Base-by-base conservation (phyloP, 768 basidiomycete genomes). In the Kwoniella dejecticola region DNA sequence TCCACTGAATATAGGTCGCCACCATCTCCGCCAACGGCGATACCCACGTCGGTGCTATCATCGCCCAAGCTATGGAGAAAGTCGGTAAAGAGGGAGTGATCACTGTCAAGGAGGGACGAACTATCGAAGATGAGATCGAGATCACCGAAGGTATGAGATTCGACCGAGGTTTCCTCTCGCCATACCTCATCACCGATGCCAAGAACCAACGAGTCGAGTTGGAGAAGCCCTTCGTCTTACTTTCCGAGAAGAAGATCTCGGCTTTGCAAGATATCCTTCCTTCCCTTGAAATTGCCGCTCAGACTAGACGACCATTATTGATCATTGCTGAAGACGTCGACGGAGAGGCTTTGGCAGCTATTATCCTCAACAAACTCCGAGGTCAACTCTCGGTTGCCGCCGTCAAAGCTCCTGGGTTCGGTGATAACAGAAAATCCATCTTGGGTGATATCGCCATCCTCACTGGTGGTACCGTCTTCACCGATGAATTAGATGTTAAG, bases 111-210 rank as follows among this genome's bases (percentile, higher is more conserved):
- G 95, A 99, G 80, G 95, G 95, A 44, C 87, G 89, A 71, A 98
- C 95, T 4, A 96, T 94, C 67, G 93, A 97, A 72, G 95, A 99
- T 77, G 93, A 96, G 81, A 97, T 97, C 77, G 95, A 99, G 79
- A 93, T 99, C 74, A 97, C 95, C 26, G 95, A 99, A 82, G 95
- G 95, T 80, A 99, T 99, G 95, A 88, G 93, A 74, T 97, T 99
- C 82, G 95, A 99, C 85, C 89, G 95, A 55, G 95, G 95, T 21
- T 99, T 86, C 85, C 95, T 97, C 81, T 92, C 90, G 1, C 91
- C 94, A 0, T 97, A 97, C 85, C 96, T 98, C 80, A 87, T 99
- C 81, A 98, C 95, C 67, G 92, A 99, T 82, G 89, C 94, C 83
- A 97, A 98, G 85, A 76, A 85, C 44, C 95, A 97, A 79, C 91